Conservation (phyloP, 1,284 basidiomycete species). For the Marasmius tenuissimus region DNA sequence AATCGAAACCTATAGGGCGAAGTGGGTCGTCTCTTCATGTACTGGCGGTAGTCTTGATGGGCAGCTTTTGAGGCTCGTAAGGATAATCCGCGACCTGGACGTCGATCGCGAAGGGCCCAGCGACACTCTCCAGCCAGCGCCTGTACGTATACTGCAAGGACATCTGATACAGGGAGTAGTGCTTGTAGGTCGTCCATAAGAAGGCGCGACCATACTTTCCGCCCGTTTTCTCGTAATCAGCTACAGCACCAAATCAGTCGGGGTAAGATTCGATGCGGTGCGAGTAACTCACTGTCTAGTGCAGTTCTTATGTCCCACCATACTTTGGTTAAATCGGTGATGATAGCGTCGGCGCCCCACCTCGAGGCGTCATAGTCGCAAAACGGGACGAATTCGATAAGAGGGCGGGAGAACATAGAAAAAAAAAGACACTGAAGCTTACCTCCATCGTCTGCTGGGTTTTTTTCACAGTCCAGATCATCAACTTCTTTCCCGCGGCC, state of each 20-base stretch:
- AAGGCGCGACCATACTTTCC: slow-evolving; percentile 66
- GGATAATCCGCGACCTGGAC: not conserved
- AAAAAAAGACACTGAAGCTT: not conserved
- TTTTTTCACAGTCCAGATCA: slow-evolving; percentile 98
- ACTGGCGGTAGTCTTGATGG: not conserved
- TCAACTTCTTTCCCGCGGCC: slow-evolving; percentile 78
- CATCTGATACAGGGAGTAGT: slow-evolving; percentile 54
- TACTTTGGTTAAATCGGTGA: slow-evolving; percentile 83
- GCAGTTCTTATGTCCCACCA: slow-evolving; percentile 76
- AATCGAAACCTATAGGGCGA: no score
- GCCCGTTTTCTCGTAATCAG: slow-evolving; percentile 65
- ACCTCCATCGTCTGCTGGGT: slow-evolving; percentile 93
- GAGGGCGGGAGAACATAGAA: slow-evolving; percentile 10
- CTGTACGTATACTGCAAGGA: slow-evolving; percentile 26
- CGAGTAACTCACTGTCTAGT: slow-evolving; percentile 52
- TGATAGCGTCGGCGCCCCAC: slow-evolving; percentile 89
- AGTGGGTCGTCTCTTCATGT: no score
- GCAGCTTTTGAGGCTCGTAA: not conserved
- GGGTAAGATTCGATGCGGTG: slow-evolving; percentile 2
- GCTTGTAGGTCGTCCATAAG: slow-evolving; percentile 70
- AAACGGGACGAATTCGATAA: not conserved
- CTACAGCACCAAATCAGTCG: slow-evolving; percentile 32
- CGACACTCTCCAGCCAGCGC: slow-evolving; percentile 45
- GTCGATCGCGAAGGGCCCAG: slow-evolving; percentile 48
- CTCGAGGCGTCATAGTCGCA: slow-evolving; percentile 63